Conservation (phyloP, 805 yeast genomes). For the Metschnikowia hibisci region DNA sequence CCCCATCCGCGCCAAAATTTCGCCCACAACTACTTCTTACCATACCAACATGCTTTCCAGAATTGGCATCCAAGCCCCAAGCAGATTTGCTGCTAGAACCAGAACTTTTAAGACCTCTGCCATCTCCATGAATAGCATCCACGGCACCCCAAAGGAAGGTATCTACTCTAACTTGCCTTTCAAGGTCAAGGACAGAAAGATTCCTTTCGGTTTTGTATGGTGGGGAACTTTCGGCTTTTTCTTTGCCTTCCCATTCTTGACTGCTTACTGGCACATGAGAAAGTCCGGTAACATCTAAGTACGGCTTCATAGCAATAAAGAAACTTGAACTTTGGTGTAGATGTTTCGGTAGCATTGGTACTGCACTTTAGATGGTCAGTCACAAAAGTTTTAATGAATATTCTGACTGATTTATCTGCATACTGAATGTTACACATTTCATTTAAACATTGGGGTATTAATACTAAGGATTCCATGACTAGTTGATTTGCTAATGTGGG, state of each 20-base stretch:
- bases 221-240: slow-evolving; percentile 57
- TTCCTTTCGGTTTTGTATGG: slow-evolving; percentile 82
- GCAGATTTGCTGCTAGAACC: slow-evolving; percentile 9
- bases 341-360: no score
- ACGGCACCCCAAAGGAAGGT: slow-evolving; percentile 50
- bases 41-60: slow-evolving; percentile 23
- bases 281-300: slow-evolving; percentile 62
- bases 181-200: slow-evolving; percentile 87
- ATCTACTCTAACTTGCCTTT: slow-evolving; percentile 91
- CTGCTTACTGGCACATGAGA: slow-evolving; percentile 77
- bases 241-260: slow-evolving; percentile 63
- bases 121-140: slow-evolving; percentile 31
- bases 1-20: slow-evolving; percentile 1
- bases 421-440: no score
- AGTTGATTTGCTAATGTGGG: no score
- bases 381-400: no score
- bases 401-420: no score
- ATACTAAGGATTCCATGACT: no score
- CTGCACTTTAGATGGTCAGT: no score
- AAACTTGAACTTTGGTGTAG: slow-evolving; percentile 14
- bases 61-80: slow-evolving; percentile 20
- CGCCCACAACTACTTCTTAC: neutral
- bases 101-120: slow-evolving; percentile 48
- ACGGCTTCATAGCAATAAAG: slow-evolving; percentile 5
- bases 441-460: no score